Evolutionary conservation across 768 basidiomycete species (phyloP).

Genomic region (Suillus variegatus): DNA sequence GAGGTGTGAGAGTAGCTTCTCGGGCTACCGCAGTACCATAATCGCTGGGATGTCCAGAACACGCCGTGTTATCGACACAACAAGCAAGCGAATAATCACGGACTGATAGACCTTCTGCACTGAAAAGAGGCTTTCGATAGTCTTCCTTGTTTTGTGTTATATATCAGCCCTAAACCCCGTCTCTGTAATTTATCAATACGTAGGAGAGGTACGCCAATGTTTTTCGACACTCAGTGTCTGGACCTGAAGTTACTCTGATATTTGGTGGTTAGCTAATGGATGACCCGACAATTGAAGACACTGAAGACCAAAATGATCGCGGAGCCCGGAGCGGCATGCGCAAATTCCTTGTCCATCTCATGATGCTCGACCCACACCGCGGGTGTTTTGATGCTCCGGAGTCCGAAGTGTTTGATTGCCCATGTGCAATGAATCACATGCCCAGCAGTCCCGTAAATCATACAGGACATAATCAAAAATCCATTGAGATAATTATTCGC

Average conservation of each 20-base stretch:
- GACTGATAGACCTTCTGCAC: background rate
- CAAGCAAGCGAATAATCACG: slow-evolving; percentile 1
- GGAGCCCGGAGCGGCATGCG: background rate
- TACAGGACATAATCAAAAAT: background rate
- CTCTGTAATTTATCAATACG: background rate
- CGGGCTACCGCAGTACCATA: slow-evolving; percentile 7
- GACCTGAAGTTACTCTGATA: background rate
- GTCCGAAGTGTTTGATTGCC: background rate
- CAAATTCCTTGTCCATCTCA: background rate
- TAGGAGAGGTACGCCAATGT: background rate
- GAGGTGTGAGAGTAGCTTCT: slow-evolving; percentile 6
- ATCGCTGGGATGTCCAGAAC: slow-evolving; percentile 4
- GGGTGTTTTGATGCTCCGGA: background rate
- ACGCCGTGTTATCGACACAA: slow-evolving; percentile 4
- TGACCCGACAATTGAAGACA: background rate
- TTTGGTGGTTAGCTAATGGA: background rate
- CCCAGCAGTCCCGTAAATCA: background rate
- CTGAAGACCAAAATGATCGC: background rate
- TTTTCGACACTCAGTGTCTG: background rate
- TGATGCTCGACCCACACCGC: background rate
- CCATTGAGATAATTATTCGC: background rate
- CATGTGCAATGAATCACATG: background rate
- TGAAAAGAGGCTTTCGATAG: background rate
- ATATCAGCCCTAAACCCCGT: background rate
- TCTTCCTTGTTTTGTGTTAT: background rate